Evolutionary conservation across 2,329 filamentous ascomycete genomes (phyloP).

Genomic region (Penicillium sp.): DNA sequence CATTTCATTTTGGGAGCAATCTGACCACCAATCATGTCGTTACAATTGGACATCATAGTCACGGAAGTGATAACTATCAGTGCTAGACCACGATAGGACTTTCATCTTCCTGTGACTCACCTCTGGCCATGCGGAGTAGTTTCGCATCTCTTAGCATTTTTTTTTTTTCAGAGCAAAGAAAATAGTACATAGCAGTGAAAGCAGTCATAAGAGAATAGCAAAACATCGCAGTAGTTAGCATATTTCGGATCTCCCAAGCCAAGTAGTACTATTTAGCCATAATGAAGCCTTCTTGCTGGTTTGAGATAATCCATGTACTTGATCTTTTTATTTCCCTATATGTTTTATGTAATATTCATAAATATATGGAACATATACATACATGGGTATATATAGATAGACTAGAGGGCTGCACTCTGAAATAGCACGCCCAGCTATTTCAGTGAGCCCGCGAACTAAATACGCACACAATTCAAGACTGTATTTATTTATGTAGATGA

Average conservation of each 20-base stretch:
- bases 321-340: no score
- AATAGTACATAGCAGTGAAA: no score
- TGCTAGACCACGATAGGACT: constrained; percentile 61
- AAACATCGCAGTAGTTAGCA: no score
- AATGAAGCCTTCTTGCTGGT: neutral
- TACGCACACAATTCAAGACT: neutral
- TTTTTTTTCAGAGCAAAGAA: neutral
- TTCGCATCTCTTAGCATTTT: neutral
- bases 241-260: no score
- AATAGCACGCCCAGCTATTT: neutral
- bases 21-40: constrained; percentile 60
- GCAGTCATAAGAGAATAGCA: no score
- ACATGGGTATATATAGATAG: neutral
- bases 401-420: neutral
- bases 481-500: neutral
- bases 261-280: neutral
- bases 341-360: no score
- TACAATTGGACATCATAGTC: constrained; percentile 63
- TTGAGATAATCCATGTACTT: neutral
- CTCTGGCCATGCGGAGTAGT: constrained; percentile 22
- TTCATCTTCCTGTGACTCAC: constrained; percentile 45
- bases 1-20: constrained; percentile 57
- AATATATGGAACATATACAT: no score
- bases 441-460: neutral
- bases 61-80: constrained; percentile 66